Conservation (phyloP, 192 early-diverging fungal genomes). For the Coemansia sp. region DNA sequence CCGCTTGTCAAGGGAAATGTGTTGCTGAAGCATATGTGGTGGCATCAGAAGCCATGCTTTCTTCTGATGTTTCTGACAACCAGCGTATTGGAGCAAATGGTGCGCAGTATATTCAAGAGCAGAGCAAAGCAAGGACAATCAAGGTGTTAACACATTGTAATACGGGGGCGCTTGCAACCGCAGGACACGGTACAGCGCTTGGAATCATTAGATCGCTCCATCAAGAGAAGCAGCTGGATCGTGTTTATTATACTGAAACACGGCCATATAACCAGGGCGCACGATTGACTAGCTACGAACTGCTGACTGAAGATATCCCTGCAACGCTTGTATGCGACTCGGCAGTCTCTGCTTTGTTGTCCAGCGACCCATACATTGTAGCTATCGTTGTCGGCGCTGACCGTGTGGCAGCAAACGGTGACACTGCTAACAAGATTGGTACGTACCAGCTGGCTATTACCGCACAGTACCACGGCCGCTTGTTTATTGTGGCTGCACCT, state of each 20-base stretch:
- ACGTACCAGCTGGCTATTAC: conserved; percentile 97
- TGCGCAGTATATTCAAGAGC: conserved; percentile 53
- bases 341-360: conserved; percentile 84
- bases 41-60: conserved; percentile 82
- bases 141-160: conserved; percentile 96
- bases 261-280: conserved; percentile 98
- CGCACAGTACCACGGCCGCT: conserved; percentile 77
- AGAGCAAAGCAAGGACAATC: background rate
- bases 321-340: conserved; percentile 88
- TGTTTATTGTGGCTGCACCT: conserved; percentile 97
- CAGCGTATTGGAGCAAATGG: conserved; percentile 80
- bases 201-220: conserved; percentile 88
- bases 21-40: conserved; percentile 67
- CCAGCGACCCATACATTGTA: conserved; percentile 57
- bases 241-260: conserved; percentile 94
- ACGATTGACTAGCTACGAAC: conserved; percentile 91
- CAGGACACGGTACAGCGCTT: conserved; percentile 88
- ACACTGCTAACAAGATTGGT: conserved; percentile 98
- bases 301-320: conserved; percentile 90
- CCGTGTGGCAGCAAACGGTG: conserved; percentile 93
- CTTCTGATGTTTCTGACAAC: conserved; percentile 85
- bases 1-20: conserved; percentile 16
- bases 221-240: conserved; percentile 55
- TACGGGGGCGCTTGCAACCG: conserved; percentile 86
- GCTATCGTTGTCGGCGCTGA: conserved; percentile 97